Base-by-base conservation (phyloP, 2,329 filamentous ascomycete genomes). In the Fusarium ambrosium region DNA sequence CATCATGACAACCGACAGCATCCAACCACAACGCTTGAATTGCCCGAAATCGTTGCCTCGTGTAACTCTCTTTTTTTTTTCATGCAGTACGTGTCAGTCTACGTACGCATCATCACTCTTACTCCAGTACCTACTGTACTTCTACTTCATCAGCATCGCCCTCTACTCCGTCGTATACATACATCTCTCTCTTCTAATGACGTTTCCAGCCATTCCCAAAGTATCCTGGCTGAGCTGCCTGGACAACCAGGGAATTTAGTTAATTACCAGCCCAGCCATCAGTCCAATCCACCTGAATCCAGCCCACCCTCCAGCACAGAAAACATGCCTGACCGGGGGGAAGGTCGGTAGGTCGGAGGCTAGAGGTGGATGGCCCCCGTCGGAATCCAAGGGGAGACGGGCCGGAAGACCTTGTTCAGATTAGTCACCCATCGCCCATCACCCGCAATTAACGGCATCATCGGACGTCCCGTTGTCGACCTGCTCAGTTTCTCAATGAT, bases 21-120 rank as follows among this genome's bases (percentile, higher is more conserved):
- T 14, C 48, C 48, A 55, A 55, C 48, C 60, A 51, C 22, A 32
- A 51, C 29, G n/a, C 22, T 55, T 55, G 48, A 55, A 55, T 55
- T 55, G 18, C 27, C 48, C 27, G 48, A 32, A 32, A 55, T 55
- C 48, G 24, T 29, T 55, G 56, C 32, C 27, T 29, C 59, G 11
- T 24, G 29, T 32, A 48, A 62, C 59, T 48, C 27, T 62, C 22
- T 62, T 62, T 16, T 32, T 29, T 27, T 22, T 32, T 11, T 55
- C n/a, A 55, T 55, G 48, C 48, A 55, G 27, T 34, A 62, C 59
- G 27, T 45, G 59, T 45, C 24, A 14, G 39, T 62, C 59, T 48
- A 48, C 59, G 59, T 62, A 62, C 59, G 59, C 59, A 62, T 62
- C 59, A 62, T 62, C 39, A 55, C 27, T 53, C 18, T 48, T 14